These are phyloP conservation scores for Hypoxylon sp. DNA, from an alignment of 2,329 filamentous ascomycete genomes.

Conservation along the genomic window DNA sequence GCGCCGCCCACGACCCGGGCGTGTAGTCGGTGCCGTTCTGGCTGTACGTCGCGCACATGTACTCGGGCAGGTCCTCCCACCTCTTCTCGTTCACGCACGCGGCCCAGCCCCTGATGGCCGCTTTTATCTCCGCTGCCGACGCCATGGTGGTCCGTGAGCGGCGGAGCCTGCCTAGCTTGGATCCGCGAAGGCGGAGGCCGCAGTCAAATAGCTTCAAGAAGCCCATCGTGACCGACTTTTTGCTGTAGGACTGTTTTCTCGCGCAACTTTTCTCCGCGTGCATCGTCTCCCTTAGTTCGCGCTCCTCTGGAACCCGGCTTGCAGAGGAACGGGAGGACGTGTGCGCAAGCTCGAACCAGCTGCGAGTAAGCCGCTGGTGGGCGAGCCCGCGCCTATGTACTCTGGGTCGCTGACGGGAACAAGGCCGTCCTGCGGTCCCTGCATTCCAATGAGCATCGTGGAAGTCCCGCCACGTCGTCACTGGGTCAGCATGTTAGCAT, in stretches of 20 bases:
- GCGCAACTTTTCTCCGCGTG: too few species aligned
- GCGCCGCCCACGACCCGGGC: constrained; percentile 18
- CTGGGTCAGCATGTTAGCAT: constrained; percentile 4
- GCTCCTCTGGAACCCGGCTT: background rate
- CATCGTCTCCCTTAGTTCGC: too few species aligned
- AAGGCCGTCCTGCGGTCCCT: constrained; percentile 18
- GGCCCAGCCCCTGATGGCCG: constrained; percentile 21
- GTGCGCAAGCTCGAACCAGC: too few species aligned
- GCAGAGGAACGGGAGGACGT: too few species aligned
- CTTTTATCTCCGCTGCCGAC: constrained; percentile 19
- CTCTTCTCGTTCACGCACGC: constrained; percentile 32
- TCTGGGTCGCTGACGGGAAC: constrained; percentile 1
- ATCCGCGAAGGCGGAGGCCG: background rate
- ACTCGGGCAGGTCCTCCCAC: constrained; percentile 27
- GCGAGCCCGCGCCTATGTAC: constrained; percentile 1
- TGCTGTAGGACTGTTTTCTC: too few species aligned
- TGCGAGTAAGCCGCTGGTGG: background rate
- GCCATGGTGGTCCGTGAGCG: constrained; percentile 17
- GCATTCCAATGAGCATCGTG: constrained; percentile 6
- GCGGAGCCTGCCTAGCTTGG: background rate
- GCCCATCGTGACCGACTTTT: background rate
- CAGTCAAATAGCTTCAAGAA: background rate
- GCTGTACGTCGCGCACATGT: constrained; percentile 23
- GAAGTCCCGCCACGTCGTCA: constrained; percentile 14
- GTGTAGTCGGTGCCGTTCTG: constrained; percentile 31